A percentile compares a stretch with the other conserved stretches of the same genome.
Evolutionary conservation across 2,329 filamentous ascomycete species (phyloP).

Genomic region (Cryphonectria japonica): DNA sequence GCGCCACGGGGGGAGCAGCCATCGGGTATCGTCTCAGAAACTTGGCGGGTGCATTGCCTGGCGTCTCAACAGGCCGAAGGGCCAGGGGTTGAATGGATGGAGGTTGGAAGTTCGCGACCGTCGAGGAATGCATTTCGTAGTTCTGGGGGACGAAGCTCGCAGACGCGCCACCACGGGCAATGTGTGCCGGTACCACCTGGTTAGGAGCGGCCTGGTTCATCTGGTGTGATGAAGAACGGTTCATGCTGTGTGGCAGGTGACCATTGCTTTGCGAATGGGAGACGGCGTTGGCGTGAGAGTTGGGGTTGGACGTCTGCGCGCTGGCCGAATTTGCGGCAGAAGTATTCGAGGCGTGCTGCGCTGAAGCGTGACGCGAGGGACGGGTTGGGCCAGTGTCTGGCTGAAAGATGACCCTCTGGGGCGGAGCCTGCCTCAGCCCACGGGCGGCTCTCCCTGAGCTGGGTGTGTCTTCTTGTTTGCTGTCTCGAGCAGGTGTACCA

Average conservation of each 20-base stretch:
- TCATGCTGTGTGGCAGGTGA: slow-evolving; percentile 19
- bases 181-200: slow-evolving; percentile 34
- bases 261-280: slow-evolving; percentile 35
- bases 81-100: slow-evolving; percentile 64
- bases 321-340: not conserved
- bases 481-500: slow-evolving; percentile 60
- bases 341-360: slow-evolving; percentile 42
- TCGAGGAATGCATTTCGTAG: slow-evolving; percentile 59
- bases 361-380: slow-evolving; percentile 62
- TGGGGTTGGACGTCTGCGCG: slow-evolving; percentile 32
- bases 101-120: slow-evolving; percentile 73
- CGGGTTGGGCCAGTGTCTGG: slow-evolving; percentile 72
- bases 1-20: slow-evolving; percentile 15
- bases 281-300: slow-evolving; percentile 31
- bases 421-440: slow-evolving; percentile 79
- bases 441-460: slow-evolving; percentile 62
- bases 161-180: slow-evolving; percentile 47
- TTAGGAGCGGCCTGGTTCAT: slow-evolving; percentile 32
- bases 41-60: slow-evolving; percentile 71
- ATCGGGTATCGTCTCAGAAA: slow-evolving; percentile 63
- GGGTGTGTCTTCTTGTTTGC: slow-evolving; percentile 53
- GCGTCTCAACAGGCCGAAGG: slow-evolving; percentile 75
- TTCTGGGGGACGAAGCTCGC: slow-evolving; percentile 57
- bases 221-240: slow-evolving; percentile 24
- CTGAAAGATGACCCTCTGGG: slow-evolving; percentile 82